Evolutionary conservation across 2,329 filamentous ascomycete genomes (phyloP).

Genomic region (Cladophialophora yegresii): DNA sequence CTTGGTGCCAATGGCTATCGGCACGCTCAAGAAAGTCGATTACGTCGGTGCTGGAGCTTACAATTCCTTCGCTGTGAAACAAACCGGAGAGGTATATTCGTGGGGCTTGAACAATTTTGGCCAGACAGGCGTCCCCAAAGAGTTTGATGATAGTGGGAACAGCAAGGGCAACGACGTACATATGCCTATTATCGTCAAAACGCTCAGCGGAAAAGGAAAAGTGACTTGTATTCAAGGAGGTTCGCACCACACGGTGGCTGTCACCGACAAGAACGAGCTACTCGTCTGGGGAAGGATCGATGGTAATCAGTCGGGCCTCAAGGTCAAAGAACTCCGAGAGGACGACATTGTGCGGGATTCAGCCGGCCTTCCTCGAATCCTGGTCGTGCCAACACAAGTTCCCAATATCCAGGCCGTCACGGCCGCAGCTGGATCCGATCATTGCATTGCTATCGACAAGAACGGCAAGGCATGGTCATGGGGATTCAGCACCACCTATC

Average conservation of each 20-base stretch:
- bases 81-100: constrained; percentile 67
- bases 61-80: constrained; percentile 74
- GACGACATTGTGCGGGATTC: constrained; percentile 64
- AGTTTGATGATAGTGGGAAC: constrained; percentile 58
- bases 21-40: constrained; percentile 57
- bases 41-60: constrained; percentile 71
- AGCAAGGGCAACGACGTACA: constrained; percentile 71
- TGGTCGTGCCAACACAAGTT: constrained; percentile 66
- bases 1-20: constrained; percentile 55
- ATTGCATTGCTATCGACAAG: constrained; percentile 69
- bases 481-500: constrained; percentile 80
- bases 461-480: constrained; percentile 73
- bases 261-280: constrained; percentile 57
- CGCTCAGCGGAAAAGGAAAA: constrained; percentile 59
- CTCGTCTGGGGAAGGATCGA: constrained; percentile 64
- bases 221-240: constrained; percentile 71
- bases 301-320: constrained; percentile 62
- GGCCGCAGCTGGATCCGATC: constrained; percentile 69
- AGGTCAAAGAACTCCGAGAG: constrained; percentile 57
- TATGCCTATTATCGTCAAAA: constrained; percentile 67
- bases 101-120: constrained; percentile 90
- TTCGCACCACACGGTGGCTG: constrained; percentile 70
- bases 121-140: constrained; percentile 64
- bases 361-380: constrained; percentile 66
- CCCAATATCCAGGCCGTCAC: constrained; percentile 60